Conservation (phyloP, 495 filamentous ascomycete species). For the Daldinia bambusicola region DNA sequence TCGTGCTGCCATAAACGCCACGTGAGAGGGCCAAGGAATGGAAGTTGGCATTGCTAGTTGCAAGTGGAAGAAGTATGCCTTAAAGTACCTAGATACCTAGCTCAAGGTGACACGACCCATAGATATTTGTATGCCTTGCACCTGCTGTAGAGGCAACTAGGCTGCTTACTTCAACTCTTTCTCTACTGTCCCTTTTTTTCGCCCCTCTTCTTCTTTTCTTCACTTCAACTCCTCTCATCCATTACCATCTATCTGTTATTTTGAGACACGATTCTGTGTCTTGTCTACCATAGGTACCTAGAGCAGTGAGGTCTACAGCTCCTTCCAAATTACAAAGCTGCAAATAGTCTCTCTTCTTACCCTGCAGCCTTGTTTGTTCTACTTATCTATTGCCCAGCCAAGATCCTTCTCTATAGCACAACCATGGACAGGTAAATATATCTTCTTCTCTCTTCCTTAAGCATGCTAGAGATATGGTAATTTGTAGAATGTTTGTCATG, state of each 20-base stretch:
- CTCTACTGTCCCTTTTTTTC: not conserved
- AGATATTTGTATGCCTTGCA: slow-evolving; percentile 1
- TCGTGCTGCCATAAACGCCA: not conserved
- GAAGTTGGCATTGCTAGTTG: not conserved
- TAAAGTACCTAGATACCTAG: not conserved
- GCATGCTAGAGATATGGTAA: not conserved
- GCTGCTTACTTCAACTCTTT: not conserved
- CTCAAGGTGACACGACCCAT: slow-evolving; percentile 5
- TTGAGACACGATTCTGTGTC: not conserved
- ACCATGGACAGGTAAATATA: slow-evolving; percentile 29
- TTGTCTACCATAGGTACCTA: not conserved
- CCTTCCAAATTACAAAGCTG: not conserved
- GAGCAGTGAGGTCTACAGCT: not conserved
- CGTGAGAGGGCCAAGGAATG: not conserved
- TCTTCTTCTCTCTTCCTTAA: slow-evolving; percentile 4
- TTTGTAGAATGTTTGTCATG: not conserved
- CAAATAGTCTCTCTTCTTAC: not conserved
- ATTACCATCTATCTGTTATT: not conserved
- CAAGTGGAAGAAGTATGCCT: slow-evolving; percentile 1
- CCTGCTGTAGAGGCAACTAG: not conserved
- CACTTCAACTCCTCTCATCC: not conserved
- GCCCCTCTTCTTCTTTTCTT: not conserved
- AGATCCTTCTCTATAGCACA: not conserved
- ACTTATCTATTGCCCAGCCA: not conserved
- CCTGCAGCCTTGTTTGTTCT: not conserved